Evolutionary conservation across 345 rosid species (phyloP), one percentile per base, ranked within the genome.

Genomic region (Citrus australasica): DNA sequence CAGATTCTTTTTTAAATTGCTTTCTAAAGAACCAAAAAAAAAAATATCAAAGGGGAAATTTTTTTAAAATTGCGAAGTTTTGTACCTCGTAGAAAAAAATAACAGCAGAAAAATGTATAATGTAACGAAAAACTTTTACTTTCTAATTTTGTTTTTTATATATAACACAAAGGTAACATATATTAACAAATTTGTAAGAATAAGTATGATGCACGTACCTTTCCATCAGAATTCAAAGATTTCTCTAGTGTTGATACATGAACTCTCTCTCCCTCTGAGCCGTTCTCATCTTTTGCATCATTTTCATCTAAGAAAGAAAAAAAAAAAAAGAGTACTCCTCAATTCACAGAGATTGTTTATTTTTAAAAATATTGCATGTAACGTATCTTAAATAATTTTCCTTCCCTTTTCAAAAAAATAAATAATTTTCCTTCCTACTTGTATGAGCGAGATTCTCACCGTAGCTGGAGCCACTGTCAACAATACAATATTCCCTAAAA

Each of bases 401-500:
- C 56, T 51, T 17, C 21, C 56, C 27, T 25, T 25, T 25, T 25
- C 27, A 25, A 25, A 25, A 0, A 25, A 25, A 25, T 51, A 51
- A 51, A 51, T 4, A 48, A 48, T 4, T 16, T 51, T 16, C 1
- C 56, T 51, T 17, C 21, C 56, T 3, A 48, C 6, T 10, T 10
- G 5, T 51, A 16, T 2, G 58, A 17, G 22, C 58, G 22, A 53
- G 58, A 17, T 17, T 53, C 9, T 68, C n/a, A 25, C 48, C 69
- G 13, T 76, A 71, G 6, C 10, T 33, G 0, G 79, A 73, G 22
- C 25, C 76, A 61, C 58, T 27, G 7, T 37, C 5, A 28, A 69
- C 58, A 13, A 4, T 46, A 33, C 87, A 88, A 55, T 88, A 88
- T 3, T 79, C 87, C 72, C 87, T 71, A 46, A 86, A 88, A 81